Evolutionary conservation across 768 basidiomycete genomes (phyloP), one percentile per base, ranked within the genome.

Genomic region (Lyophyllum shimeji): DNA sequence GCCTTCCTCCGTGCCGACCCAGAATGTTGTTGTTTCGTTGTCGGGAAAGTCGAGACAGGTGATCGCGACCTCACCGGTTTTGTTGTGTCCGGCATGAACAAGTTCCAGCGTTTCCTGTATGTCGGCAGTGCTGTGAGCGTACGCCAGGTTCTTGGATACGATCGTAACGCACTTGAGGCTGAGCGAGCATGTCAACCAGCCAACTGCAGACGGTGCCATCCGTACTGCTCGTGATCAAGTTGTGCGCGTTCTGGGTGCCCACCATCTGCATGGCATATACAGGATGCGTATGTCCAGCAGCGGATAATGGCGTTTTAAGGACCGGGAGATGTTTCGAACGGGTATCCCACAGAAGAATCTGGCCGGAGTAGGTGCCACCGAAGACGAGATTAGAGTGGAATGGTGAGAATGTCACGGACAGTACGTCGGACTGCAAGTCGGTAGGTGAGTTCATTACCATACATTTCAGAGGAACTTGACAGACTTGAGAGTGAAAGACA

Each of bases 231-330:
- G 95, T 94, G 60, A 99, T 94, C 56, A 99, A 74, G 67, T 97
- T 98, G 71, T 98, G 95, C 0, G 97, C 97, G 68, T 98, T 98
- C 72, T 98, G 97, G 2, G 97, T 97, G 8, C 97, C 97, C 17
- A 98, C 92, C 87, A 98, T 94, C 62, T 91, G 87, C 88, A 99
- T 97, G 0, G 93, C 91, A 74, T 99, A 99, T 37, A 99, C 93
- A 0, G 97, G 97, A 72, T 99, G 96, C 3, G 97, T 98, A 68
- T 99, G 97, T 0, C 97, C 97, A 25, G 93, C 87, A 1, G 95
- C 93, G 15, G 95, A 97, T 39, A 98, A 73, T 0, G 97, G 97
- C 5, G 97, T 97, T 75, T 98, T 99, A 47, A 98, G 77, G 2
- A 98, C 94, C 0, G 97, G 97, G 1, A 98, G 77, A 68, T 97